Evolutionary conservation across 1,284 basidiomycete genomes (phyloP), one percentile per base, ranked within the genome.

Genomic region (Fomitopsis palustris): DNA sequence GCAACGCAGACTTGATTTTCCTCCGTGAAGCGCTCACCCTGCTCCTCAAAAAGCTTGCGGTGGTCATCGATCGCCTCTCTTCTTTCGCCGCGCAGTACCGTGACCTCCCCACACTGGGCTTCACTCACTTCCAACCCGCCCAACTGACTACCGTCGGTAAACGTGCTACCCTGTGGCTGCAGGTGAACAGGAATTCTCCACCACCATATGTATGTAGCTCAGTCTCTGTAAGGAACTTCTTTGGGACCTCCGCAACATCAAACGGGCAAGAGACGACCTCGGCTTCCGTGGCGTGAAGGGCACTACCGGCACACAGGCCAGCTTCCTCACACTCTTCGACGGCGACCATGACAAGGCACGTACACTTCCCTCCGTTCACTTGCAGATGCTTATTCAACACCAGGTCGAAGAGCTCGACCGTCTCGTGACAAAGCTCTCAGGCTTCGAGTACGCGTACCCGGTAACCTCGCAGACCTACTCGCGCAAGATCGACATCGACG

Each of bases 131-230:
- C 82, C 97, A 99, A 76, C 96, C 97, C 4, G 97, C 97, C 7
- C 97, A 99, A 77, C 80, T 99, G 57, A 98, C 96, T 1, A 99
- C 96, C 0, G 96, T 99, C 42, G 97, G 97, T n/a, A 99, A 99
- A 78, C 86, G 97, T n/a, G 89, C 95, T 0, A 98, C 95, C 0
- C 79, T 99, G 21, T 99, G 97, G 96, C 90, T 99, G 53, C 95
- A 97, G 80, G 88, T 87, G 27, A 57, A 72, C 64, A 1, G 16
- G 2, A 2, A 9, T 29, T n/a, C n/a, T n/a, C n/a, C n/a, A n/a
- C n/a, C n/a, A n/a, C 5, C 9, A 12, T 35, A 41, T 7, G 2
- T 7, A 5, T 29, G 25, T 21, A 29, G 17, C 17, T 31, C 12
- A 25, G 6, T 14, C n/a, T 9, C 38, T 23, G 1, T 3, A 67